Percentiles rank a stretch among this genome's conserved stretches.
Evolutionary conservation across 768 basidiomycete species (phyloP).

Genomic region (Nevesoporus exiguus): DNA sequence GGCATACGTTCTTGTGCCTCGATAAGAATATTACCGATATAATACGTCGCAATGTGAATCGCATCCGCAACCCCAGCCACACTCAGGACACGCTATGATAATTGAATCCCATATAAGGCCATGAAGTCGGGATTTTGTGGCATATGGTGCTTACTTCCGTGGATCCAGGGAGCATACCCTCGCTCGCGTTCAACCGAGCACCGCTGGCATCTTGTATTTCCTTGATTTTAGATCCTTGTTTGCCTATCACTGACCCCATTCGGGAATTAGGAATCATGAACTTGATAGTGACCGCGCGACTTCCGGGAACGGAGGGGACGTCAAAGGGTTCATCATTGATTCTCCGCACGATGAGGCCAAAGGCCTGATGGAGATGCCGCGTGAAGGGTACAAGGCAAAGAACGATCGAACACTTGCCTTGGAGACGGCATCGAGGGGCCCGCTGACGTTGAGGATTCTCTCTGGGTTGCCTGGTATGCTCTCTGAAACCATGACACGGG

Average conservation of each 20-base stretch:
- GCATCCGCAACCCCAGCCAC: slow-evolving; percentile 99
- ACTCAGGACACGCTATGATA: slow-evolving; percentile 83
- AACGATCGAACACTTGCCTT: slow-evolving; percentile 57
- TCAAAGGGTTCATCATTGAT: slow-evolving; percentile 99
- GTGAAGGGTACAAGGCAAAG: slow-evolving; percentile 1
- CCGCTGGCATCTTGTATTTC: slow-evolving; percentile 99
- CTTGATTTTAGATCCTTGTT: slow-evolving; percentile 96
- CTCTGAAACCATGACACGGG: slow-evolving; percentile 95
- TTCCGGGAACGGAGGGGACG: slow-evolving; percentile 94
- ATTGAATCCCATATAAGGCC: slow-evolving; percentile 16
- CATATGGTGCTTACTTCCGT: slow-evolving; percentile 70
- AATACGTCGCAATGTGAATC: slow-evolving; percentile 98
- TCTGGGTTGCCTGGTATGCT: slow-evolving; percentile 99
- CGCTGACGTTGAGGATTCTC: slow-evolving; percentile 94
- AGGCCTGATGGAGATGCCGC: slow-evolving; percentile 58
- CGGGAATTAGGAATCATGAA: slow-evolving; percentile 99
- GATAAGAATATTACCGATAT: slow-evolving; percentile 96
- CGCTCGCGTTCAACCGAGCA: slow-evolving; percentile 92
- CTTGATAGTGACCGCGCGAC: slow-evolving; percentile 97
- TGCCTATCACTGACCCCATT: slow-evolving; percentile 99
- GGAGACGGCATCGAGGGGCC: slow-evolving; percentile 95
- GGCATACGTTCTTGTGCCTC: slow-evolving; percentile 87
- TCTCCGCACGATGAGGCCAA: slow-evolving; percentile 95
- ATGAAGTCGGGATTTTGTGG: not conserved
- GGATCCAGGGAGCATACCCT: slow-evolving; percentile 98